These are phyloP conservation scores for Seiridium cupressi DNA, from an alignment of 2,329 filamentous ascomycete genomes.

Conservation along the genomic window DNA sequence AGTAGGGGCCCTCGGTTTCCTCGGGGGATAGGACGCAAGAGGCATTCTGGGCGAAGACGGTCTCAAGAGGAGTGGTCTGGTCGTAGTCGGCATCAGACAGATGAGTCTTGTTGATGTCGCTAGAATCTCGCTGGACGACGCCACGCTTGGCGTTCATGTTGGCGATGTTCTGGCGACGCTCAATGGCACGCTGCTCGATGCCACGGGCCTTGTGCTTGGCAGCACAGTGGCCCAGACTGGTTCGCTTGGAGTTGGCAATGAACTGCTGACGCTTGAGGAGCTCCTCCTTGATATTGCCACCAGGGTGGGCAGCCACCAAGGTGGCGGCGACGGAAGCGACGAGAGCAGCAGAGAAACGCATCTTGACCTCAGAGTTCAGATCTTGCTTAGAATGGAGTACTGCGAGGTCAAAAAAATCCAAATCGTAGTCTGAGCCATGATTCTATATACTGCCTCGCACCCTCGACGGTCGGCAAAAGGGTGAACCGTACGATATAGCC, in stretches of 20 bases:
- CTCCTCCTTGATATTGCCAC: background rate
- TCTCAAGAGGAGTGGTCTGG: constrained; percentile 27
- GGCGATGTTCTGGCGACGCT: background rate
- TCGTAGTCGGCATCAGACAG: constrained; percentile 34
- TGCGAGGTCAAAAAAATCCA: background rate
- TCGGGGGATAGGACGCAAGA: constrained; percentile 51
- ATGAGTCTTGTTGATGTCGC: constrained; percentile 16
- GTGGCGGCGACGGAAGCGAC: constrained; percentile 2
- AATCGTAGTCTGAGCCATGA: background rate
- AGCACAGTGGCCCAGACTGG: constrained; percentile 2
- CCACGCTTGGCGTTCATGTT: constrained; percentile 2
- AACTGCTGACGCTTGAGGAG: constrained; percentile 2
- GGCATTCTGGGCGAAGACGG: constrained; percentile 39
- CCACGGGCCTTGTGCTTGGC: constrained; percentile 4
- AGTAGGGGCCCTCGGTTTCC: constrained; percentile 52
- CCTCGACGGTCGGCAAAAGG: background rate
- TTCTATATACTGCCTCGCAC: background rate
- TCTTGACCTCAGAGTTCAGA: background rate
- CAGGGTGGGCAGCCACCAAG: constrained; percentile 5
- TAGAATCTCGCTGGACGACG: constrained; percentile 26
- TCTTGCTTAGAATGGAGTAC: background rate
- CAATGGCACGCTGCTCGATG: constrained; percentile 1
- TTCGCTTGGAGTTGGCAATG: constrained; percentile 1
- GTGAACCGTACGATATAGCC: background rate
- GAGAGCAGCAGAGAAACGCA: constrained; percentile 4